phyloP scores from a whole-genome alignment of 2,329 filamentous ascomycete genomes.

The Aspergillus fumigatus region DNA sequence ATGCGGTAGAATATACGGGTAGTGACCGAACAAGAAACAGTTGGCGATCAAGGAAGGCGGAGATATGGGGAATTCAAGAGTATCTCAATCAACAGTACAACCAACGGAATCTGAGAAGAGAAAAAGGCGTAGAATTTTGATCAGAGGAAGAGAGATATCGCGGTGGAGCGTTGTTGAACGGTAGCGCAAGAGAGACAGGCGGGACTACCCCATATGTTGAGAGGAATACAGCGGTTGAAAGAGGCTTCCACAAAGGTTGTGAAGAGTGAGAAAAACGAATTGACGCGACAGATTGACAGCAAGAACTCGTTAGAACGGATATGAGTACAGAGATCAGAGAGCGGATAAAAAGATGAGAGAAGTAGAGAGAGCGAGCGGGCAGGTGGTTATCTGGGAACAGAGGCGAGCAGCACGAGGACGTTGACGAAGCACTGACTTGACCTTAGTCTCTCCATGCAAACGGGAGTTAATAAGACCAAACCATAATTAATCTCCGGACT shows the following conservation, averaged over 20 bases:
- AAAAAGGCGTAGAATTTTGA: background rate
- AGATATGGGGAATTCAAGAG: background rate
- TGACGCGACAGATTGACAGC: background rate
- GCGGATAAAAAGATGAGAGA: background rate
- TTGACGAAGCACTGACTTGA: background rate
- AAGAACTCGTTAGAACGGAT: background rate
- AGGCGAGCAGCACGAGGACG: background rate
- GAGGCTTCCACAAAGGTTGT: background rate
- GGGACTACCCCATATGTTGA: background rate
- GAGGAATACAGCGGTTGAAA: background rate
- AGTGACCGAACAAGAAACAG: conserved; percentile 1
- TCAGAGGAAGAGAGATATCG: conserved; percentile 1
- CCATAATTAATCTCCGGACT: conserved; percentile 4
- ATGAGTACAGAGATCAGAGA: background rate
- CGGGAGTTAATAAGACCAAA: background rate
- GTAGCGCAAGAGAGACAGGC: conserved; percentile 2
- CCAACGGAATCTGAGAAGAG: background rate
- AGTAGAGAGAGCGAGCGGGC: background rate
- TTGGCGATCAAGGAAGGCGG: background rate
- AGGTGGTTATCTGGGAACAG: background rate
- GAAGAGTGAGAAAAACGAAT: background rate
- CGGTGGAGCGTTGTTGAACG: conserved; percentile 2
- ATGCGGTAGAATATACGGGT: background rate
- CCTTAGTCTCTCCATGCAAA: background rate
- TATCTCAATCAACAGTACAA: background rate